Base-by-base conservation (phyloP, 306 rosid genomes). In the Malus asiatica region DNA sequence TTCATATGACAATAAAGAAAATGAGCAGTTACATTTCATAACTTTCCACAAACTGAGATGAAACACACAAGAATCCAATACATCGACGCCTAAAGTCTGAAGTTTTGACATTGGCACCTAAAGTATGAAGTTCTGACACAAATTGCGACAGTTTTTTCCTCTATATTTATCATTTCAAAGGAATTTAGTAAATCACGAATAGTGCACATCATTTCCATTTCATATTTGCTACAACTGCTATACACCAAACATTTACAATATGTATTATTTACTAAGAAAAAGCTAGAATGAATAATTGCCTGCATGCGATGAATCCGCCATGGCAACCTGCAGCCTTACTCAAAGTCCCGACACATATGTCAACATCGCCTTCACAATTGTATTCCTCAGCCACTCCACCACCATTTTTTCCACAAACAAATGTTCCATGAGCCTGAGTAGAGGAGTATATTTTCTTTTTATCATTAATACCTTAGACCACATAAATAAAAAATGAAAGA, bases 231-330 rank as follows among this genome's bases (percentile, higher is more conserved):
- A 57, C 20, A 38, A 72, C 16, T 23, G 58, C 66, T 13, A 25
- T 33, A 35, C 25, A n/a, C 52, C 23, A 32, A 38, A 15, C 51
- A 35, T 38, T 23, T 15, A 58, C 76, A 58, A 29, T 14, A 35
- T 57, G 18, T 22, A 15, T 40, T 35, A 8, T 53, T 32, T 55
- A n/a, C 22, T 71, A n/a, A n/a, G 22, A 7, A 71, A 69, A 78
- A 77, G 38, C 46, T 29, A 23, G 74, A 71, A 72, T 58, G 48
- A 55, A 77, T 7, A 48, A 74, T 73, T 85, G 86, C 98, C 98
- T 95, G 98, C 98, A 92, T 40, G 98, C 97, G 63, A 95, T 92
- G 77, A 95, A 95, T 80, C 98, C 98, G 48, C 98, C 98, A 83
- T 88, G 96, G 79, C 98, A 95, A 70, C 97, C 98, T 1, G 91